Percentiles rank a stretch among this genome's conserved stretches.
Conservation (phyloP, 106 monocot genomes). For the Agapanthus africanus region DNA sequence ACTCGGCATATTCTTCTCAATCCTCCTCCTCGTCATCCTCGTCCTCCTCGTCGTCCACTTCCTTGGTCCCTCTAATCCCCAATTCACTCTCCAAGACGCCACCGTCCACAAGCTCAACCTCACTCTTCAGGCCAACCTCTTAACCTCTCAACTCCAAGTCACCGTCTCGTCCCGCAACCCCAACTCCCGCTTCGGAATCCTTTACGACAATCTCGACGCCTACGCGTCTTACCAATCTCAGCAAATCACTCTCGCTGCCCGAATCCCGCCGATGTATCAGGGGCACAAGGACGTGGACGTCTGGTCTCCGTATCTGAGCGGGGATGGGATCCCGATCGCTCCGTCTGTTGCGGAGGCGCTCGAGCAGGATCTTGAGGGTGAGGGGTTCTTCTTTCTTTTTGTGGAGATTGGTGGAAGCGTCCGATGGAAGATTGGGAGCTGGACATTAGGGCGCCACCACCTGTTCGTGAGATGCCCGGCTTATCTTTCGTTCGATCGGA, state of each 20-base stretch:
- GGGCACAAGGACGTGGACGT: constrained; percentile 44
- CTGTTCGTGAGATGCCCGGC: constrained; percentile 35
- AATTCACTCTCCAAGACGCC: constrained; percentile 1
- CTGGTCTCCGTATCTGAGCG: constrained; percentile 50
- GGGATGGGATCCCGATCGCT: constrained; percentile 27
- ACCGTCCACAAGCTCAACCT: neutral
- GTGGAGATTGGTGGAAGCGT: constrained; percentile 30
- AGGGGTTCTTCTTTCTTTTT: constrained; percentile 29
- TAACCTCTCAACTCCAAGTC: neutral
- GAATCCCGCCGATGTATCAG: constrained; percentile 23
- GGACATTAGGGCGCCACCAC: constrained; percentile 42
- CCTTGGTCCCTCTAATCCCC: neutral
- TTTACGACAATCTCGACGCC: neutral
- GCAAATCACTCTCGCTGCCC: neutral
- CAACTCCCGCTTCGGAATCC: neutral
- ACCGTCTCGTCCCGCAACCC: constrained; percentile 9
- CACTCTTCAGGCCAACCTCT: constrained; percentile 2
- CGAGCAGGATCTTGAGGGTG: constrained; percentile 22
- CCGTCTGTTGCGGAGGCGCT: constrained; percentile 13
- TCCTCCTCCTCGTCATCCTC: constrained; percentile 5
- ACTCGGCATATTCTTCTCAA: neutral
- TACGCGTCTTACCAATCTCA: neutral
- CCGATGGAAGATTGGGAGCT: constrained; percentile 60
- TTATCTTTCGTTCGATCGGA: constrained; percentile 12
- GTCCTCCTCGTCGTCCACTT: constrained; percentile 1